These are phyloP conservation scores for Pholiota microspora DNA, from an alignment of 768 basidiomycete species.

Conservation along the genomic window DNA sequence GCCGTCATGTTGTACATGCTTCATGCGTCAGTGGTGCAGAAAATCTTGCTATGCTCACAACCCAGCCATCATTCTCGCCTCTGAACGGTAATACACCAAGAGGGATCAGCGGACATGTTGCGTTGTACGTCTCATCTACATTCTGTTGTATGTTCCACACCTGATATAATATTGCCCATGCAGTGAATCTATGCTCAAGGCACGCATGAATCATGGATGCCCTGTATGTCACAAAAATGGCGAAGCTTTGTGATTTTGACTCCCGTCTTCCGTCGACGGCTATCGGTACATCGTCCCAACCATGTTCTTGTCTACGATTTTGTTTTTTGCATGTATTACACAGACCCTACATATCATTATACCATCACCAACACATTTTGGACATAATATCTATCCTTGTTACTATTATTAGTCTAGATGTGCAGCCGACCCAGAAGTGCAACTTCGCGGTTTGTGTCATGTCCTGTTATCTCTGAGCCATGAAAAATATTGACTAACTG, in stretches of 20 bases:
- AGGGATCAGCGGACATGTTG: slow-evolving; percentile 69
- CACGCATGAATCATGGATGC: slow-evolving; percentile 65
- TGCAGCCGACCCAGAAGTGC: too few relatives aligned
- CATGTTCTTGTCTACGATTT: background rate
- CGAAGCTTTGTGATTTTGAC: slow-evolving; percentile 43
- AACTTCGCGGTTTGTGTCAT: too few relatives aligned
- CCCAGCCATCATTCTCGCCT: slow-evolving; percentile 49
- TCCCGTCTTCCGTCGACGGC: too few relatives aligned
- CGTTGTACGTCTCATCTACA: slow-evolving; percentile 56
- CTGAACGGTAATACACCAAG: slow-evolving; percentile 38
- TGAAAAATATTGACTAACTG: too few relatives aligned
- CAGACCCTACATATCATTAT: background rate
- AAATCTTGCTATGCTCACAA: slow-evolving; percentile 54
- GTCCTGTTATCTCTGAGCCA: too few relatives aligned
- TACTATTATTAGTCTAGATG: too few relatives aligned
- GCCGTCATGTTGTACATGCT: slow-evolving; percentile 86
- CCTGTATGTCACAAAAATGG: slow-evolving; percentile 70
- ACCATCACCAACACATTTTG: background rate
- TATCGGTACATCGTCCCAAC: background rate
- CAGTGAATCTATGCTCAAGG: slow-evolving; percentile 71
- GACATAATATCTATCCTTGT: background rate
- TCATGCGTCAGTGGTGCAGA: slow-evolving; percentile 69
- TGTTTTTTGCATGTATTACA: background rate
- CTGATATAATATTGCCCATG: background rate
- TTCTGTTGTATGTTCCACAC: background rate